Conservation (phyloP, 257 asterid genomes). For the Solanum lignicaule region DNA sequence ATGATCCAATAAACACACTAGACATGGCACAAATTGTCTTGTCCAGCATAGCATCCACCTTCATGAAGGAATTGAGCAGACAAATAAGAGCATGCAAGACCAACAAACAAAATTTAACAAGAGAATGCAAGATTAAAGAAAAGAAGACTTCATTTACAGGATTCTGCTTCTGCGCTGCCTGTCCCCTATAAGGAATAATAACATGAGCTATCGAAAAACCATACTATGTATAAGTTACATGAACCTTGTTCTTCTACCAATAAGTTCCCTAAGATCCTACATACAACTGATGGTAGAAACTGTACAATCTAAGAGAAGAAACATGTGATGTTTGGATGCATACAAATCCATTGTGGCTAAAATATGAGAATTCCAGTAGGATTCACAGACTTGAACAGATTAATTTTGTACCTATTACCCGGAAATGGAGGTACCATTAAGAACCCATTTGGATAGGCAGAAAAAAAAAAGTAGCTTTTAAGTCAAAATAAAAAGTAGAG, state of each 20-base stretch:
- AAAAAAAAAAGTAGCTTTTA: background rate
- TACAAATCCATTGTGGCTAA: background rate
- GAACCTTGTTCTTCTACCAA: background rate
- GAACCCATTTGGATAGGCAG: background rate
- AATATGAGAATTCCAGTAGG: background rate
- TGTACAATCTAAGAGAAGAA: background rate
- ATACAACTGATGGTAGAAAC: background rate
- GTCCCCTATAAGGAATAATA: background rate
- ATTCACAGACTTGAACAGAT: background rate
- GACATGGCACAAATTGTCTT: slow-evolving; percentile 96
- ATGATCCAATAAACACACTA: slow-evolving; percentile 73
- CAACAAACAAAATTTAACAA: background rate
- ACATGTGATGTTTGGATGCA: background rate
- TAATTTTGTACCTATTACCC: background rate
- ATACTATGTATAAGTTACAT: background rate
- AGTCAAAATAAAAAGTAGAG: background rate
- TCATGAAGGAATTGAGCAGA: background rate
- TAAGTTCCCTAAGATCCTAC: background rate
- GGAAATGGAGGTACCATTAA: background rate
- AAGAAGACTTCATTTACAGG: background rate
- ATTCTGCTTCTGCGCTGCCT: background rate
- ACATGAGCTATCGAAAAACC: background rate
- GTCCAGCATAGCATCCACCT: slow-evolving; percentile 99
- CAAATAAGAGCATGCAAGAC: background rate
- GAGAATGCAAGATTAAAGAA: background rate